phyloP scores from a whole-genome alignment of 2,329 filamentous ascomycete species.

The Fusarium camptoceras region DNA sequence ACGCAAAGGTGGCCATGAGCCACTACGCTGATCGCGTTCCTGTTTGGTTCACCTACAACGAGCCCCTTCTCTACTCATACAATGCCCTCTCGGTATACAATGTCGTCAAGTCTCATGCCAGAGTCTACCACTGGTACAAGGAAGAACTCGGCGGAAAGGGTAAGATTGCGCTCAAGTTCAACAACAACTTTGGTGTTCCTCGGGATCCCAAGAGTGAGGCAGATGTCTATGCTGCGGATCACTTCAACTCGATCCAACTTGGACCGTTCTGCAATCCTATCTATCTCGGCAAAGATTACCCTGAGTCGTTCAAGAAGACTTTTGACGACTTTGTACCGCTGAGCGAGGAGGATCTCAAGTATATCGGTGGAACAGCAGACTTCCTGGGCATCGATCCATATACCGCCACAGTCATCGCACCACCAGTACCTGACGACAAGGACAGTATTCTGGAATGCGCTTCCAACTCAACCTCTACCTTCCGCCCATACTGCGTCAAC shows the following conservation, averaged over 20 bases:
- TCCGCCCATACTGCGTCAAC: slow-evolving; percentile 65
- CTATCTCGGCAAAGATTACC: slow-evolving; percentile 64
- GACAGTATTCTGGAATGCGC: slow-evolving; percentile 62
- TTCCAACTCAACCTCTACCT: slow-evolving; percentile 56
- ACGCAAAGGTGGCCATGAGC: slow-evolving; percentile 63
- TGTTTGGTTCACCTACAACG: slow-evolving; percentile 66
- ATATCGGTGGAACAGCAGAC: slow-evolving; percentile 64
- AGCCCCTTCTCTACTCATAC: slow-evolving; percentile 58
- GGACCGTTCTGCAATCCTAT: slow-evolving; percentile 65
- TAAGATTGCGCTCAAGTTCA: slow-evolving; percentile 62
- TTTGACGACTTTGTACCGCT: slow-evolving; percentile 60
- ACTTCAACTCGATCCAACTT: slow-evolving; percentile 61
- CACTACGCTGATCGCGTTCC: slow-evolving; percentile 64
- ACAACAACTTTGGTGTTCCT: slow-evolving; percentile 63
- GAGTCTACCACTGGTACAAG: slow-evolving; percentile 65
- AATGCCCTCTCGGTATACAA: slow-evolving; percentile 55
- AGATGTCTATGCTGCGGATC: slow-evolving; percentile 59
- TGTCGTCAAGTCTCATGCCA: slow-evolving; percentile 61
- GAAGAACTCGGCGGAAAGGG: slow-evolving; percentile 64
- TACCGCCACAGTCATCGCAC: slow-evolving; percentile 65
- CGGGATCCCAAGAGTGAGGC: slow-evolving; percentile 53
- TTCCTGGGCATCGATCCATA: slow-evolving; percentile 70
- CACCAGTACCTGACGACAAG: slow-evolving; percentile 50
- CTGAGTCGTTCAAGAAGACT: slow-evolving; percentile 59
- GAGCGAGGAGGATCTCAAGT: slow-evolving; percentile 59